These are phyloP conservation scores for Yamadazyma aaseri DNA, from an alignment of 1,139 yeast genomes.

Conservation along the genomic window DNA sequence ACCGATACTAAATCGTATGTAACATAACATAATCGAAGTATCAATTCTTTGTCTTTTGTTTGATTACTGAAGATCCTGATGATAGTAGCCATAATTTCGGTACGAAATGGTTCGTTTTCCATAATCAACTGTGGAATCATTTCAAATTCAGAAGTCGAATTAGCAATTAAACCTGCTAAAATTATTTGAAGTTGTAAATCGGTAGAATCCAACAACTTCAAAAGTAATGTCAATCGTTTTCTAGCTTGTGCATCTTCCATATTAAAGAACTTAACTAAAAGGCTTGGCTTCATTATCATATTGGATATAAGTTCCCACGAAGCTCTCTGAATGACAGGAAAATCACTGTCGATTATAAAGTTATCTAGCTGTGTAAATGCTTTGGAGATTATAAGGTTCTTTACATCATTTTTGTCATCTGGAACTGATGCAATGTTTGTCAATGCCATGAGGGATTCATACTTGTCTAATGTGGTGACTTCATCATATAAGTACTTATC, in stretches of 20 bases:
- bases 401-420: slow-evolving; percentile 24
- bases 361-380: slow-evolving; percentile 33
- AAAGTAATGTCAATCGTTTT: slow-evolving; percentile 35
- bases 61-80: slow-evolving; percentile 30
- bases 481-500: slow-evolving; percentile 23
- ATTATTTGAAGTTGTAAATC: slow-evolving; percentile 39
- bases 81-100: slow-evolving; percentile 23
- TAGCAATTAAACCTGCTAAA: slow-evolving; percentile 48
- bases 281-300: slow-evolving; percentile 40
- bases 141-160: slow-evolving; percentile 47
- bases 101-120: slow-evolving; percentile 21
- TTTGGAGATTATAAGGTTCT: slow-evolving; percentile 32
- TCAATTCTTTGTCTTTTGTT: slow-evolving; percentile 26
- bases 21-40: slow-evolving; percentile 36
- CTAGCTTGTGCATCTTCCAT: slow-evolving; percentile 26
- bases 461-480: slow-evolving; percentile 36
- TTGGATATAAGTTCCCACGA: slow-evolving; percentile 51
- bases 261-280: slow-evolving; percentile 52
- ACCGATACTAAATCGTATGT: slow-evolving; percentile 30
- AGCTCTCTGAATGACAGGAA: slow-evolving; percentile 39
- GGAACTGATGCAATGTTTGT: slow-evolving; percentile 44
- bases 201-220: slow-evolving; percentile 40
- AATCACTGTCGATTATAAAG: slow-evolving; percentile 39
- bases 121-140: slow-evolving; percentile 39
- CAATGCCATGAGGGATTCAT: slow-evolving; percentile 46